Evolutionary conservation across 257 asterid species (phyloP).

Genomic region (Solanum sitiens): DNA sequence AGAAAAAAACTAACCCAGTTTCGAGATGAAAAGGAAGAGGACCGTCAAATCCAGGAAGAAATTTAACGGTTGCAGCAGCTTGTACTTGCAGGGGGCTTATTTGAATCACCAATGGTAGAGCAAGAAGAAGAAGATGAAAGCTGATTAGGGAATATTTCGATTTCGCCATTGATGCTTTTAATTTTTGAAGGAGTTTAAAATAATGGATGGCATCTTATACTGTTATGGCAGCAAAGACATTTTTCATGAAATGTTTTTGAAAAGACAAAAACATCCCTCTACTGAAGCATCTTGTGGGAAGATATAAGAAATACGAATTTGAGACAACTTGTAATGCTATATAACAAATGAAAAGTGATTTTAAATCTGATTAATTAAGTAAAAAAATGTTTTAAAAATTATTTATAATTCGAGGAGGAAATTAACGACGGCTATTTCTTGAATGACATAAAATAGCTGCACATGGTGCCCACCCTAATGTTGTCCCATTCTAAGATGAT

Average conservation of each 20-base stretch:
- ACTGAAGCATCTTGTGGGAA: too few relatives aligned
- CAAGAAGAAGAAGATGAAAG: not conserved
- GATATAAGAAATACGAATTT: too few relatives aligned
- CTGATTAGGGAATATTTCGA: not conserved
- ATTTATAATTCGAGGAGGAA: too few relatives aligned
- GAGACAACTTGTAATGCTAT: too few relatives aligned
- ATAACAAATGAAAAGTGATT: too few relatives aligned
- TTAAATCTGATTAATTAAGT: too few relatives aligned
- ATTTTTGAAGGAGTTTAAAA: not conserved
- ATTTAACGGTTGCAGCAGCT: not conserved
- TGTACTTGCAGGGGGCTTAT: not conserved
- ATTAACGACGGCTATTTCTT: not conserved
- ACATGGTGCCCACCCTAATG: not conserved
- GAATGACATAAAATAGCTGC: not conserved
- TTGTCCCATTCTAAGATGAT: not conserved
- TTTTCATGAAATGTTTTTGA: not conserved
- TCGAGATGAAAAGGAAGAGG: slow-evolving; percentile 11
- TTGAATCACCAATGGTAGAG: not conserved
- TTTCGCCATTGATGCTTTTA: not conserved
- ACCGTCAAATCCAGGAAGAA: slow-evolving; percentile 13
- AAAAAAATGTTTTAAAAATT: too few relatives aligned
- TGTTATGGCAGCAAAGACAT: not conserved
- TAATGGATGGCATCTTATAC: not conserved
- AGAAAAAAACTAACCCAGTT: slow-evolving; percentile 2
- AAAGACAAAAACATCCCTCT: not conserved